These are phyloP conservation scores for Candida berthetii DNA, from an alignment of 805 yeast species.

Conservation along the genomic window DNA sequence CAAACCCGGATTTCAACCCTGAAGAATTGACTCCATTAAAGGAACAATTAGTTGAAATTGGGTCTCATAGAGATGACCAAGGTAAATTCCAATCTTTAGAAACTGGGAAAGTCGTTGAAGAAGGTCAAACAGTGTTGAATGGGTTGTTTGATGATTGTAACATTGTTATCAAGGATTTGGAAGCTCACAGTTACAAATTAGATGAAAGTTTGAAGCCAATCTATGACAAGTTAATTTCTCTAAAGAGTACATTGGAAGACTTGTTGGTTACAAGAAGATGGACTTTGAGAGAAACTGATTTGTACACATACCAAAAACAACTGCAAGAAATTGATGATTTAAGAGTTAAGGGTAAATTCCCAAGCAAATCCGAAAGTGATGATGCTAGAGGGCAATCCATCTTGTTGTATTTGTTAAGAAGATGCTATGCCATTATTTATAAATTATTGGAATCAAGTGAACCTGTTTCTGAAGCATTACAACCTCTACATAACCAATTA, in stretches of 20 bases:
- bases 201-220: constrained; percentile 50
- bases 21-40: constrained; percentile 26
- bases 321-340: constrained; percentile 69
- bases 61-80: constrained; percentile 42
- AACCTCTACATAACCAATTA: constrained; percentile 89
- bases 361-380: constrained; percentile 17
- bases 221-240: constrained; percentile 55
- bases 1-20: constrained; percentile 28
- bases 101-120: constrained; percentile 24
- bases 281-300: constrained; percentile 95
- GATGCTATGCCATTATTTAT: constrained; percentile 88
- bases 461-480: constrained; percentile 91
- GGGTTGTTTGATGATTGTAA: constrained; percentile 83
- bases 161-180: constrained; percentile 64
- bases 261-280: constrained; percentile 89
- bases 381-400: constrained; percentile 51
- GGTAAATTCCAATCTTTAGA: constrained; percentile 45
- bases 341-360: constrained; percentile 58
- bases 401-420: constrained; percentile 70
- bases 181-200: constrained; percentile 33
- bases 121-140: constrained; percentile 48
- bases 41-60: constrained; percentile 35
- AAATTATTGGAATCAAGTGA: constrained; percentile 86
- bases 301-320: constrained; percentile 73
- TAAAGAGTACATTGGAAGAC: constrained; percentile 74